Percentiles rank a stretch among this genome's conserved stretches.
These are phyloP conservation scores for Tritrichomonas foetus DNA, from an alignment of 208 protist genomes.

Conservation along the genomic window DNA sequence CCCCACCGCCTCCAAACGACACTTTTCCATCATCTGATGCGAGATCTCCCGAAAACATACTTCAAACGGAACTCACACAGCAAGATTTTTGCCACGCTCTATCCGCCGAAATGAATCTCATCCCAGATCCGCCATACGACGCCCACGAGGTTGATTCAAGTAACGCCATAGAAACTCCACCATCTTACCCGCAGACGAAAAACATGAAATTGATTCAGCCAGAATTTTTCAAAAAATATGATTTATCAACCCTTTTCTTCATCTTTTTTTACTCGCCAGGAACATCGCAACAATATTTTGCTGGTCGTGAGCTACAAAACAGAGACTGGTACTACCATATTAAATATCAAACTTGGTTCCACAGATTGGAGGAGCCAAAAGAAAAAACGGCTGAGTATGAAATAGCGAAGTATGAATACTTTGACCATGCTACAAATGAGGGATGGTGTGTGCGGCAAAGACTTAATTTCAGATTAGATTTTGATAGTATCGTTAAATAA, in stretches of 20 bases:
- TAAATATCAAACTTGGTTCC: slow-evolving; percentile 42
- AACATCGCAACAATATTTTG: slow-evolving; percentile 36
- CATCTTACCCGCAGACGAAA: neutral
- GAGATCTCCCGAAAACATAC: neutral
- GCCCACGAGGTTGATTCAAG: neutral
- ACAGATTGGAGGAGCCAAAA: neutral
- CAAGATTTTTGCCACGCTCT: neutral
- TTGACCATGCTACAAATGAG: neutral
- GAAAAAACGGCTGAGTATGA: neutral
- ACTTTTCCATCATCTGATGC: neutral
- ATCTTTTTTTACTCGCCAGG: slow-evolving; percentile 17
- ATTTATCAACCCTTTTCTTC: slow-evolving; percentile 36
- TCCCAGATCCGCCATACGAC: slow-evolving; percentile 31
- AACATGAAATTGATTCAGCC: slow-evolving; percentile 11
- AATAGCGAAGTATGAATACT: slow-evolving; percentile 13
- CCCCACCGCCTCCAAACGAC: neutral
- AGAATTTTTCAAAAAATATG: slow-evolving; percentile 38
- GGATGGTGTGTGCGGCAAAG: neutral
- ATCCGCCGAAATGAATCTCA: neutral
- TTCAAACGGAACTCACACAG: neutral
- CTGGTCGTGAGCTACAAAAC: neutral
- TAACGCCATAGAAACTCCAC: neutral
- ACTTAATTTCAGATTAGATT: neutral
- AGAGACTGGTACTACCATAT: neutral
- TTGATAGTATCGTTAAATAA: neutral